Percentiles rank a stretch among this genome's conserved stretches.
phyloP scores from a whole-genome alignment of 2,329 filamentous ascomycete genomes.

The Fusarium oligoseptatum region DNA sequence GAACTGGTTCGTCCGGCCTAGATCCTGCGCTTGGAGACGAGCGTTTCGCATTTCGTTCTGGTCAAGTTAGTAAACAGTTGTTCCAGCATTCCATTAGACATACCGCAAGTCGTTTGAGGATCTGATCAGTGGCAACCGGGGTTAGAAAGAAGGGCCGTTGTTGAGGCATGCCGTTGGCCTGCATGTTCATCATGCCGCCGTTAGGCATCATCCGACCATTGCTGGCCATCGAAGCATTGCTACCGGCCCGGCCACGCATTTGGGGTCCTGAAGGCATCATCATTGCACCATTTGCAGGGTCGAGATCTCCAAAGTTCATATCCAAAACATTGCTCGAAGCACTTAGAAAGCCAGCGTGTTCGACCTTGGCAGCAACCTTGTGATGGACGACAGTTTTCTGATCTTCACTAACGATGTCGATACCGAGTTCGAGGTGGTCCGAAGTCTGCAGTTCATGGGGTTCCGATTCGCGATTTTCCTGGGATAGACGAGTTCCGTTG shows the following conservation, averaged over 20 bases:
- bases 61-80: constrained; percentile 36
- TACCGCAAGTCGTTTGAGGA: constrained; percentile 75
- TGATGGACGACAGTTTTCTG: constrained; percentile 99
- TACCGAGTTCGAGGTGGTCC: constrained; percentile 93
- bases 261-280: constrained; percentile 79
- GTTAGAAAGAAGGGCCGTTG: constrained; percentile 89
- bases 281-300: constrained; percentile 81
- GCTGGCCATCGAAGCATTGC: constrained; percentile 72
- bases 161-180: constrained; percentile 73
- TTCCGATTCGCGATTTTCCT: constrained; percentile 95
- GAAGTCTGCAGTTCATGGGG: constrained; percentile 92
- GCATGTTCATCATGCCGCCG: constrained; percentile 59
- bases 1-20: constrained; percentile 85
- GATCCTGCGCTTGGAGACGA: constrained; percentile 86
- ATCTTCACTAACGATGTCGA: constrained; percentile 98
- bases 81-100: constrained; percentile 19
- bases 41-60: constrained; percentile 93
- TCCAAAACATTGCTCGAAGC: constrained; percentile 83
- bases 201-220: constrained; percentile 72
- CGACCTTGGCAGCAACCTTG: constrained; percentile 96
- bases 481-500: constrained; percentile 89
- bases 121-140: constrained; percentile 92
- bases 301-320: constrained; percentile 92
- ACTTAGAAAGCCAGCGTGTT: constrained; percentile 89
- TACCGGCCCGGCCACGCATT: constrained; percentile 77